Evolutionary conservation across 352 stramenopile genomes (phyloP).

Genomic region (Pythium dissimile): DNA sequence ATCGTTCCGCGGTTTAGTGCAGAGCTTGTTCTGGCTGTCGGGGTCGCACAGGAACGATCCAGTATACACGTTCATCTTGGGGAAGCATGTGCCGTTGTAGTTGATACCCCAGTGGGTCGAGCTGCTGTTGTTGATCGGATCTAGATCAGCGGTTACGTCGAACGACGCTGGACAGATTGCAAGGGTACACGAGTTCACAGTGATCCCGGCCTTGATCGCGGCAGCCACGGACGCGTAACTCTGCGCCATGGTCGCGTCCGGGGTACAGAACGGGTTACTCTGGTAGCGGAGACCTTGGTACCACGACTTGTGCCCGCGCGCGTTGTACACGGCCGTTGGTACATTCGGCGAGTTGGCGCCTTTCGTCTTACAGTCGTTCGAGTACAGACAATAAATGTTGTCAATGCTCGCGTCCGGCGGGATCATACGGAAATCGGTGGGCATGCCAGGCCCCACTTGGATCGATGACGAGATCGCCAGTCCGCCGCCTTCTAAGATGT

Average conservation of each 20-base stretch:
- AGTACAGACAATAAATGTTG: constrained; percentile 38
- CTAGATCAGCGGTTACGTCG: constrained; percentile 48
- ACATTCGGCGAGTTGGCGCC: constrained; percentile 18
- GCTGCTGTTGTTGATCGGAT: constrained; percentile 37
- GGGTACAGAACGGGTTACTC: constrained; percentile 37
- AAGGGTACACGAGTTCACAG: constrained; percentile 36
- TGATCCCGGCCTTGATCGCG: constrained; percentile 50
- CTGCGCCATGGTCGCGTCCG: constrained; percentile 13
- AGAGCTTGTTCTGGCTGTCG: constrained; percentile 28
- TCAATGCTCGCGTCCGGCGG: constrained; percentile 28
- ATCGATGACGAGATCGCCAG: constrained; percentile 81
- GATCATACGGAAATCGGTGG: constrained; percentile 47
- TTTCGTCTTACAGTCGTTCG: constrained; percentile 30
- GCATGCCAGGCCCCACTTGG: constrained; percentile 75
- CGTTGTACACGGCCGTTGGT: constrained; percentile 32
- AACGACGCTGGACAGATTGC: constrained; percentile 39
- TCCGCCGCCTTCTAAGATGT: constrained; percentile 87
- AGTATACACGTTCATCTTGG: constrained; percentile 8
- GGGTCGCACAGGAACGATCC: constrained; percentile 27
- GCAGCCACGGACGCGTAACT: constrained; percentile 33
- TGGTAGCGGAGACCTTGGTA: constrained; percentile 57
- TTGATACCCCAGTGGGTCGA: constrained; percentile 29
- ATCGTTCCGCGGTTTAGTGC: constrained; percentile 29
- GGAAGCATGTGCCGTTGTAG: constrained; percentile 3
- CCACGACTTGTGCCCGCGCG: constrained; percentile 44